phyloP scores from a whole-genome alignment of 2,329 filamentous ascomycete species.

The Calycina marina region DNA sequence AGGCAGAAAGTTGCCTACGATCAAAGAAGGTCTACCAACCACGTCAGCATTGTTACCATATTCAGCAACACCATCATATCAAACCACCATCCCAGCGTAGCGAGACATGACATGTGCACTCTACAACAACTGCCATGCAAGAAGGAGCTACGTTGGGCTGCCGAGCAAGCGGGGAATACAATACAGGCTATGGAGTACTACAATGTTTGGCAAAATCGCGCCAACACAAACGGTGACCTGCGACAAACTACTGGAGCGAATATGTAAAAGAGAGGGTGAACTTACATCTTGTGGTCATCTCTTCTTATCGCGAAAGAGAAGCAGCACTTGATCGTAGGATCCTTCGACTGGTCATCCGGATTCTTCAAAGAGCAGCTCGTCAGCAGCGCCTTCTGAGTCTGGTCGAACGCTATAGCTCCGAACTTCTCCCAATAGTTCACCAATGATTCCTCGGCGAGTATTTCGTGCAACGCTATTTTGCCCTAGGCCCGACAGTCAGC shows the following conservation, averaged over 20 bases:
- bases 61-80: no score
- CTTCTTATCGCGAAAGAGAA: slow-evolving; percentile 95
- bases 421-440: slow-evolving; percentile 99
- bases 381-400: slow-evolving; percentile 82
- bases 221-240: no score
- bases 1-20: slow-evolving; percentile 92
- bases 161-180: no score
- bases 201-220: no score
- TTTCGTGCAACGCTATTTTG: slow-evolving; percentile 87
- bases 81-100: no score
- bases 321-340: slow-evolving; percentile 75
- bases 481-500: slow-evolving; percentile 39
- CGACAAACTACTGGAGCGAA: no score
- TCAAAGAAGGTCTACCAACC: slow-evolving; percentile 64
- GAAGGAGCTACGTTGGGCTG: no score
- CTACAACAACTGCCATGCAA: no score
- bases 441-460: slow-evolving; percentile 84
- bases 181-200: no score
- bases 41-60: not conserved
- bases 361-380: slow-evolving; percentile 87
- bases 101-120: no score
- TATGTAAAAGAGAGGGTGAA: slow-evolving; percentile 6
- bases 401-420: slow-evolving; percentile 91
- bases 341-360: slow-evolving; percentile 52
- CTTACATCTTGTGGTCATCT: slow-evolving; percentile 93